phyloP scores from a whole-genome alignment of 202 grass and related monocot genomes.

The Digitaria exilis region DNA sequence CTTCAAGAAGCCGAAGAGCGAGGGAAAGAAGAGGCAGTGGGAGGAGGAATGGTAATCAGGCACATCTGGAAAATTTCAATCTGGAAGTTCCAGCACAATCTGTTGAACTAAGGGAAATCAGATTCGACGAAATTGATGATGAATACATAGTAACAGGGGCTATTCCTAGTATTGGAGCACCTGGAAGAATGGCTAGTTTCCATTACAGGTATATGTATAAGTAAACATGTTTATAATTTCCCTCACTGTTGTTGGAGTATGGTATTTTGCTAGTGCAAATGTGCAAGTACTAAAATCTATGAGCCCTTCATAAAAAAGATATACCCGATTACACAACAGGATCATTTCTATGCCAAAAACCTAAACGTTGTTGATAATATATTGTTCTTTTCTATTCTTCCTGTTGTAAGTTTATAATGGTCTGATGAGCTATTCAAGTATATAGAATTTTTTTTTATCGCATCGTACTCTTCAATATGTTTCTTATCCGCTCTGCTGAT shows the following conservation, averaged over 20 bases:
- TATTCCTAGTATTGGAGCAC: slow-evolving; percentile 51
- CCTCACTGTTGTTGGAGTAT: background rate
- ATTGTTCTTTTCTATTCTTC: background rate
- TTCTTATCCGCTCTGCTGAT: background rate
- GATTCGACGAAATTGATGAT: slow-evolving; percentile 88
- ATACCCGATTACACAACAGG: background rate
- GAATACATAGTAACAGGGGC: slow-evolving; percentile 80
- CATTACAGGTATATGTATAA: slow-evolving; percentile 56
- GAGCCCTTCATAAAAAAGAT: background rate
- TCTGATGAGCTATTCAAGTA: background rate
- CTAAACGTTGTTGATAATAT: background rate
- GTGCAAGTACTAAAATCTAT: background rate
- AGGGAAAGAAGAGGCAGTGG: slow-evolving; percentile 66
- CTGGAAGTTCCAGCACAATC: slow-evolving; percentile 62
- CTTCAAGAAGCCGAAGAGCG: slow-evolving; percentile 60
- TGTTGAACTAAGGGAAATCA: slow-evolving; percentile 77
- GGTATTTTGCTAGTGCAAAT: slow-evolving; percentile 19
- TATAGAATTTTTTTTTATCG: background rate
- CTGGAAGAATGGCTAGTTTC: slow-evolving; percentile 59
- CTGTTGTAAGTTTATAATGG: slow-evolving; percentile 6
- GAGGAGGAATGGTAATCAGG: slow-evolving; percentile 59
- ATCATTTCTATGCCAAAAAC: slow-evolving; percentile 22
- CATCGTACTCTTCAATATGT: slow-evolving; percentile 10
- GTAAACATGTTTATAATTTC: background rate
- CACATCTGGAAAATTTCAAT: slow-evolving; percentile 71